These are phyloP conservation scores for Schoenoplectus triqueter DNA, from an alignment of 202 grass and related monocot genomes.

Conservation along the genomic window DNA sequence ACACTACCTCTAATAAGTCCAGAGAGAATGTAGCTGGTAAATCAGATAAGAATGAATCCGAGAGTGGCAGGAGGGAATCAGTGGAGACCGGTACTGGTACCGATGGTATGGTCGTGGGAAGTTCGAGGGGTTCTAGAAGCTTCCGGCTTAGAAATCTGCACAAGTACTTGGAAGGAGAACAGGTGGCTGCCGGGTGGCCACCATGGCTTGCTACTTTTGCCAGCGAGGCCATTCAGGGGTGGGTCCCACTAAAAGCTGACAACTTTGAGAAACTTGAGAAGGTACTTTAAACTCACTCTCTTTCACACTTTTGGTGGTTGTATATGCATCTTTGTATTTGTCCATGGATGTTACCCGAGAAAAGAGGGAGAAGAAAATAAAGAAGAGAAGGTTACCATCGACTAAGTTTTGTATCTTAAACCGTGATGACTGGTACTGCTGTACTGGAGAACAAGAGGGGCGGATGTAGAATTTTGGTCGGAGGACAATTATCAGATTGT, in stretches of 20 bases:
- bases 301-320: background rate
- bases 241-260: conserved; percentile 80
- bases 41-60: conserved; percentile 55
- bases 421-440: background rate
- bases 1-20: conserved; percentile 34
- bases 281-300: conserved; percentile 40
- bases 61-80: background rate
- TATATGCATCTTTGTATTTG: conserved; percentile 1
- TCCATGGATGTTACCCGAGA: background rate
- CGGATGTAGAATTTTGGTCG: too few species aligned
- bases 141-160: conserved; percentile 73
- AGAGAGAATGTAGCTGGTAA: conserved; percentile 40
- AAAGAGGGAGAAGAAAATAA: conserved; percentile 5
- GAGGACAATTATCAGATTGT: too few species aligned
- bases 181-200: conserved; percentile 94
- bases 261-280: conserved; percentile 59
- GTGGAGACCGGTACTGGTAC: conserved; percentile 37
- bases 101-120: conserved; percentile 7
- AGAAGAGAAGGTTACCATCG: background rate
- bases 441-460: background rate
- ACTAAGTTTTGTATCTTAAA: background rate
- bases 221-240: conserved; percentile 93
- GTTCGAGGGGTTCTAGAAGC: conserved; percentile 48
- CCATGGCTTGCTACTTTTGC: conserved; percentile 87
- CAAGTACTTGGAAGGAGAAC: conserved; percentile 87